Evolutionary conservation across 106 monocot species (phyloP), one percentile per base, ranked within the genome.

Genomic region (Hemerocallis citrina): DNA sequence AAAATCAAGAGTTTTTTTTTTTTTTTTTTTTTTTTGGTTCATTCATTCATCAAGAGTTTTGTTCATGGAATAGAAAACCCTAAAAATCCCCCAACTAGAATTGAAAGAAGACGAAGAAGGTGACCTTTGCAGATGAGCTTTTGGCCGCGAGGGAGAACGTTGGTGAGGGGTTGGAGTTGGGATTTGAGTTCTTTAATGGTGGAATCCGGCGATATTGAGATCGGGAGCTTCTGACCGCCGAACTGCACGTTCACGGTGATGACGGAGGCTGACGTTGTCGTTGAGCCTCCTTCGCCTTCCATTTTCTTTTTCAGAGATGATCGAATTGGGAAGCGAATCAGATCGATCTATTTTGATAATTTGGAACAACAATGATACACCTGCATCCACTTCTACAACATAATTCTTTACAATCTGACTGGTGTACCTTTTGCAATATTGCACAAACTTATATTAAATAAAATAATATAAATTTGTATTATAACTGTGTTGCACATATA

Each of bases 61-160:
- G n/a, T n/a, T n/a, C n/a, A n/a, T n/a, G n/a, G n/a, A n/a, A n/a
- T 49, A 19, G 20, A 49, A 49, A 52, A 29, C 28, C 52, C 25
- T 52, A 52, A 52, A 11, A 15, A n/a, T n/a, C 5, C 19, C 45
- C 16, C 5, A 48, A 48, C 4, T 1, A 7, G 4, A 48, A 48
- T 6, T 21, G 32, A 45, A 9, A 22, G 14, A 12, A 17, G 9
- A 6, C 23, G 17, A 25, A 14, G 44, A 13, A 11, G 29, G n/a
- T 14, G 31, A 87, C 95, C 95, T 77, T 87, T 87, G 64, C 54
- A 96, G 46, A 96, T 96, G 59, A 96, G 95, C 72, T 77, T 96
- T 71, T 96, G 95, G 63, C 87, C 90, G 39, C 95, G 90, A 32
- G 83, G 81, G 55, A 96, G 73, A 59, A 91, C 90, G 64, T 96